Base-by-base conservation (phyloP, 768 basidiomycete species). In the Nevesoporus exiguus region DNA sequence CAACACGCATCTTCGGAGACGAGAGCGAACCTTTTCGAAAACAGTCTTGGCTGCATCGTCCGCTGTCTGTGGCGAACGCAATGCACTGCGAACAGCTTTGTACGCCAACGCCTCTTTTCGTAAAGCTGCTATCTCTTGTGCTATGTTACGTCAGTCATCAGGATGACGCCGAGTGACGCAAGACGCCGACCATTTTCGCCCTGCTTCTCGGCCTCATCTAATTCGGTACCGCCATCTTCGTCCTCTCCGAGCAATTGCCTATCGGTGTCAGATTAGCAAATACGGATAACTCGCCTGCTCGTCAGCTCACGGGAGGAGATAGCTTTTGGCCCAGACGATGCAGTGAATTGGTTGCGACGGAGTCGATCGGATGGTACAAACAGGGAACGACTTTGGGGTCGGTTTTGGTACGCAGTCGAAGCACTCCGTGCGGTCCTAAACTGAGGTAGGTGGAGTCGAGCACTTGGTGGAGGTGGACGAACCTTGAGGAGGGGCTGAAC, bases 311-410 rank as follows among this genome's bases (percentile, higher is more conserved):
- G 89, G 86, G 63, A 98, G 81, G 13, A 99, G 84, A 74, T 98
- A 98, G 53, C 85, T 94, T 70, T 98, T 99, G 29, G 93, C 93
- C 97, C 97, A 99, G 3, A 98, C 95, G 46, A 99, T 98, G 65
- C 96, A 99, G 64, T 99, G 97, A 47, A 98, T 97, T 0, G 97
- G 93, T 59, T 96, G 95, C 53, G 89, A 92, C 0, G 97, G 97
- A 0, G 97, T 98, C 3, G 93, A 93, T 36, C 96, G 86, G 60
- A 99, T 98, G 0, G 97, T 98, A 69, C 97, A 99, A 10, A 98
- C 95, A 0, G 97, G 95, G 66, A 93, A 98, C 0, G 92, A 88
- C 68, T 94, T 98, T 0, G 94, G 93, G 0, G 90, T 88, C 1
- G 88, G 87, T 68, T 98, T 98, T 5, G 88, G 82, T n/a, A 91